Percentiles rank a stretch among this genome's conserved stretches.
These are phyloP conservation scores for Simplicillium sp. DNA, from an alignment of 2,329 filamentous ascomycete genomes.

Conservation along the genomic window DNA sequence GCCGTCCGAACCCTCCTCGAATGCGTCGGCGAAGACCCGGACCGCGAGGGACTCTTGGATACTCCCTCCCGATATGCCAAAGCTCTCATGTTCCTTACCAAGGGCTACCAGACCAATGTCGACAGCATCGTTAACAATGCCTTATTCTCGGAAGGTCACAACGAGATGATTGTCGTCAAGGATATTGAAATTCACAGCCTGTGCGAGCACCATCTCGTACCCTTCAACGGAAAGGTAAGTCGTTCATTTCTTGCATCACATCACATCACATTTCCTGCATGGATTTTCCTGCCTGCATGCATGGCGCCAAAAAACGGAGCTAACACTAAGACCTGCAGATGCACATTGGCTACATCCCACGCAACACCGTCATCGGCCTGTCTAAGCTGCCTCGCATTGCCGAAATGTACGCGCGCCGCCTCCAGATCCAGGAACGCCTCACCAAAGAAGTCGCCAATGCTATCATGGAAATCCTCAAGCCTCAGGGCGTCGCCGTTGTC, in stretches of 20 bases:
- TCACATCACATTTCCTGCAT: background rate
- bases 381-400: conserved; percentile 94
- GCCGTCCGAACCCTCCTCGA: conserved; percentile 59
- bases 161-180: conserved; percentile 95
- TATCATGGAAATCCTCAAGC: conserved; percentile 84
- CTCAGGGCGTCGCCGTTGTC: conserved; percentile 90
- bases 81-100: conserved; percentile 91
- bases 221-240: conserved; percentile 83
- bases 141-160: conserved; percentile 93
- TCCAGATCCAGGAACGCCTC: conserved; percentile 93
- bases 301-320: background rate
- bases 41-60: conserved; percentile 53
- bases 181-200: conserved; percentile 93
- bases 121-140: conserved; percentile 85
- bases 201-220: conserved; percentile 95
- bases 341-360: conserved; percentile 97
- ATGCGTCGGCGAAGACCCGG: conserved; percentile 59
- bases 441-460: conserved; percentile 95
- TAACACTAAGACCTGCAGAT: conserved; percentile 47
- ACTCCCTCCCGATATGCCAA: conserved; percentile 86
- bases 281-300: too few species aligned
- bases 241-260: too few species aligned
- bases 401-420: conserved; percentile 87
- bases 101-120: conserved; percentile 93
- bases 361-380: conserved; percentile 82